Conservation (phyloP, 768 basidiomycete species). For the Termitomyces sp. region DNA sequence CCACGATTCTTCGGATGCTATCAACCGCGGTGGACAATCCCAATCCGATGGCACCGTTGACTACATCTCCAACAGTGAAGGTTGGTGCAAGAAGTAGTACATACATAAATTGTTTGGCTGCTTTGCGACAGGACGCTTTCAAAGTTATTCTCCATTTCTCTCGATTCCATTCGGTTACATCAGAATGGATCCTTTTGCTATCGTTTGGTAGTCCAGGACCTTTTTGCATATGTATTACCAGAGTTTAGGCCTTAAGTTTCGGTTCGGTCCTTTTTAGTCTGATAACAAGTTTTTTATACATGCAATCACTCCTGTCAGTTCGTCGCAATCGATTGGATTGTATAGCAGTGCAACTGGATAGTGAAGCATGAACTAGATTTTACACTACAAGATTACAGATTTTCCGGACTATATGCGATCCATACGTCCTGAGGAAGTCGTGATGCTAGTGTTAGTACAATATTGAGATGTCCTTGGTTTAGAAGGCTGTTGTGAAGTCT, state of each 20-base stretch:
- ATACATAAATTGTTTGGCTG: background rate
- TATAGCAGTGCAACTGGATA: too few species aligned
- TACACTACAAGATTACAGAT: background rate
- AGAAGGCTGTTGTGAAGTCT: slow-evolving; percentile 58
- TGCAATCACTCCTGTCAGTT: too few species aligned
- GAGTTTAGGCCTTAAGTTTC: too few species aligned
- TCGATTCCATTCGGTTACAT: background rate
- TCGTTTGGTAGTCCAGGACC: too few species aligned
- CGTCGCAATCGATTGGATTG: too few species aligned
- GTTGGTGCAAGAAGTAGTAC: slow-evolving; percentile 36
- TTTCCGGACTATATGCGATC: background rate
- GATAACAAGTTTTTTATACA: too few species aligned
- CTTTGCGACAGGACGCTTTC: background rate
- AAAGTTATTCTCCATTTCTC: too few species aligned
- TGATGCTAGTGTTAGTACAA: background rate
- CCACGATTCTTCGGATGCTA: slow-evolving; percentile 32
- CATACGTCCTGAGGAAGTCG: background rate
- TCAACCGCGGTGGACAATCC: slow-evolving; percentile 39
- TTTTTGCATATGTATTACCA: too few species aligned
- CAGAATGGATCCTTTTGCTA: too few species aligned
- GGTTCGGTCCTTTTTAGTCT: too few species aligned
- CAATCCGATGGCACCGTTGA: slow-evolving; percentile 39
- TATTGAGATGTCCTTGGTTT: slow-evolving; percentile 5
- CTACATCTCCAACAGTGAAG: slow-evolving; percentile 38
- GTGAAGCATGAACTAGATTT: background rate